phyloP scores from a whole-genome alignment of 176 grass and related monocot species.

The Oryza longistaminata region DNA sequence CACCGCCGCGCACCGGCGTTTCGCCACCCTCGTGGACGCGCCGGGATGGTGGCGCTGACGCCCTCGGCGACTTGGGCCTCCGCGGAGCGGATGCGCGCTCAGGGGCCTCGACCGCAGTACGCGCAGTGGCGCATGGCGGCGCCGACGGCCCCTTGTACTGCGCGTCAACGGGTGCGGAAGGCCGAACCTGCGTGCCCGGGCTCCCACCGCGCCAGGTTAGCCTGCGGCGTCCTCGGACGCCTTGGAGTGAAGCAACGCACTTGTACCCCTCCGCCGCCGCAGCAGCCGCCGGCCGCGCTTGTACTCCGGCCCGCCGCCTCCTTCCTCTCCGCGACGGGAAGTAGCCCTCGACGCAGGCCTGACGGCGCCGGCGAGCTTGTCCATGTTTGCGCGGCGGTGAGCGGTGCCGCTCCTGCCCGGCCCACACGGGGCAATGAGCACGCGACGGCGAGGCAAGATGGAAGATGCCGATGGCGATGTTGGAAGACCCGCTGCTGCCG shows the following conservation, averaged over 20 bases:
- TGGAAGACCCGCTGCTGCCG: conserved; percentile 49
- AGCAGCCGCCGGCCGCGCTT: not conserved
- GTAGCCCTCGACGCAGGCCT: conserved; percentile 59
- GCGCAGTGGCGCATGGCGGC: conserved; percentile 61
- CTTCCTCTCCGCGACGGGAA: conserved; percentile 24
- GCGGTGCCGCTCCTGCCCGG: conserved; percentile 64
- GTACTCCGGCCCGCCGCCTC: not conserved
- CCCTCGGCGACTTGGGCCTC: conserved; percentile 49
- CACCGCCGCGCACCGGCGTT: conserved; percentile 44
- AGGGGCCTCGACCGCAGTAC: conserved; percentile 69
- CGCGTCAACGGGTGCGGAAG: conserved; percentile 64
- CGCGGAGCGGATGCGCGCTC: conserved; percentile 50
- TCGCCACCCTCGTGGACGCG: conserved; percentile 40
- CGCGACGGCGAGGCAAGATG: conserved; percentile 58
- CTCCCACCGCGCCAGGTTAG: conserved; percentile 76
- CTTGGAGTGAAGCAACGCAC: conserved; percentile 69
- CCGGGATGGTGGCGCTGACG: conserved; percentile 46
- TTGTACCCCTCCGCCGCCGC: conserved; percentile 49
- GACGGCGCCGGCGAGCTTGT: conserved; percentile 62
- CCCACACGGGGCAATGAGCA: conserved; percentile 66
- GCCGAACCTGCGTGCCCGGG: conserved; percentile 54
- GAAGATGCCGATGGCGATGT: conserved; percentile 60
- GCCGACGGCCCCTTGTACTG: conserved; percentile 63
- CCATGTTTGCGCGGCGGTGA: conserved; percentile 65
- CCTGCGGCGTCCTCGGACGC: conserved; percentile 68